Conservation (phyloP, 2,329 filamentous ascomycete genomes). For the Aureobasidium lini region DNA sequence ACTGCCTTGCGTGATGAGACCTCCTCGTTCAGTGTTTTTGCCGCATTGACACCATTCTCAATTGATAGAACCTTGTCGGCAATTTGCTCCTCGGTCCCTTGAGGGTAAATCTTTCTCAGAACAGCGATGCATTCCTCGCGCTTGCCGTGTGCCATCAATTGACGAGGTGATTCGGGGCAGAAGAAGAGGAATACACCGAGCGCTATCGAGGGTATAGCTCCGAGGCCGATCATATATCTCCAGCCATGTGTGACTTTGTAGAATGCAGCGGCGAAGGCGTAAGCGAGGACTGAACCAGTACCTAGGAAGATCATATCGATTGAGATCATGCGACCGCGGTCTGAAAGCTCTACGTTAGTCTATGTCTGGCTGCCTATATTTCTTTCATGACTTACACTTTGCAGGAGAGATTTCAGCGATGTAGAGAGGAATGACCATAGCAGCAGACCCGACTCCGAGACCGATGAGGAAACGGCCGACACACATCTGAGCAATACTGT, state of each 20-base stretch:
- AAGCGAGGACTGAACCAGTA: conserved; percentile 28
- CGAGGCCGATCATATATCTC: conserved; percentile 30
- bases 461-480: conserved; percentile 61
- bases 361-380: neutral
- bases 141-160: conserved; percentile 32
- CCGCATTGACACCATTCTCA: conserved; percentile 32
- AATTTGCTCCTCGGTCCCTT: conserved; percentile 37
- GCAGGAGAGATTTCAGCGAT: conserved; percentile 80
- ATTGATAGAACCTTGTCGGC: conserved; percentile 40
- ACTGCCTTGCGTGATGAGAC: conserved; percentile 33
- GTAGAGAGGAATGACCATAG: conserved; percentile 54
- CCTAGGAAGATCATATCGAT: conserved; percentile 32
- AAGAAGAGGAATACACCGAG: conserved; percentile 27
- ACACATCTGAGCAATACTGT: conserved; percentile 56
- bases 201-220: conserved; percentile 29
- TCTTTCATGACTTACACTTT: neutral
- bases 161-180: conserved; percentile 31
- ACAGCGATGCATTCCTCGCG: conserved; percentile 29
- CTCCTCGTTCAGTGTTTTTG: conserved; percentile 32
- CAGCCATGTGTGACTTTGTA: conserved; percentile 27
- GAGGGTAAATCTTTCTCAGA: conserved; percentile 36
- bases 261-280: conserved; percentile 28
- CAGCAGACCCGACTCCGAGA: conserved; percentile 63
- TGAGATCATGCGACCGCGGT: conserved; percentile 32
- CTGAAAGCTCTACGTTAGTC: neutral